These are phyloP conservation scores for Vicia faba DNA, from an alignment of 306 rosid species.

Conservation along the genomic window DNA sequence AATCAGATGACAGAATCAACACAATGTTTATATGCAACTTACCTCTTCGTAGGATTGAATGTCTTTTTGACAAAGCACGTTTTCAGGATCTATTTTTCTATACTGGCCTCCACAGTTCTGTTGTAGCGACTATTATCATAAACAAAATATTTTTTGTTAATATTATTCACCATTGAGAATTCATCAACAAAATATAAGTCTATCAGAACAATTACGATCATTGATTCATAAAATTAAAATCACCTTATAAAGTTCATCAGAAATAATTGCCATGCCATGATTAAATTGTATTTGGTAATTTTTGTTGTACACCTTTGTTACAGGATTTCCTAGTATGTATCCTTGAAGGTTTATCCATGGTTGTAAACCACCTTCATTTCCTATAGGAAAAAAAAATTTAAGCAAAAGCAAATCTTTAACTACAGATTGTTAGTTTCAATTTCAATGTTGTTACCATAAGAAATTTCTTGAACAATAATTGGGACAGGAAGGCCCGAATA, in stretches of 20 bases:
- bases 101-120: slow-evolving; percentile 54
- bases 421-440: no score
- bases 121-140: slow-evolving; percentile 41
- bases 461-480: slow-evolving; percentile 44
- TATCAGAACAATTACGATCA: no score
- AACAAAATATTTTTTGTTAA: background rate
- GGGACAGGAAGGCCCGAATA: slow-evolving; percentile 68
- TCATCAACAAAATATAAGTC: background rate
- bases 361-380: slow-evolving; percentile 46
- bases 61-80: slow-evolving; percentile 41
- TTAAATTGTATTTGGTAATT: slow-evolving; percentile 33
- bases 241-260: slow-evolving; percentile 62
- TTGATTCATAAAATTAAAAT: background rate
- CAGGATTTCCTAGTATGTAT: slow-evolving; percentile 51
- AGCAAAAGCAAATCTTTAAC: background rate
- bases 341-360: slow-evolving; percentile 70
- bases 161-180: background rate
- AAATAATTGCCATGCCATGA: slow-evolving; percentile 60
- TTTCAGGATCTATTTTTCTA: slow-evolving; percentile 14
- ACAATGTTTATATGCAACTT: background rate
- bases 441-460: slow-evolving; percentile 43
- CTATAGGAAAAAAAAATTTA: slow-evolving; percentile 34
- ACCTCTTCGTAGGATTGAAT: slow-evolving; percentile 15
- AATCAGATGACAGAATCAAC: background rate
- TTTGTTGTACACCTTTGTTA: background rate